Base-by-base conservation (phyloP, 306 rosid genomes). In the Pachyrhizus erosus region DNA sequence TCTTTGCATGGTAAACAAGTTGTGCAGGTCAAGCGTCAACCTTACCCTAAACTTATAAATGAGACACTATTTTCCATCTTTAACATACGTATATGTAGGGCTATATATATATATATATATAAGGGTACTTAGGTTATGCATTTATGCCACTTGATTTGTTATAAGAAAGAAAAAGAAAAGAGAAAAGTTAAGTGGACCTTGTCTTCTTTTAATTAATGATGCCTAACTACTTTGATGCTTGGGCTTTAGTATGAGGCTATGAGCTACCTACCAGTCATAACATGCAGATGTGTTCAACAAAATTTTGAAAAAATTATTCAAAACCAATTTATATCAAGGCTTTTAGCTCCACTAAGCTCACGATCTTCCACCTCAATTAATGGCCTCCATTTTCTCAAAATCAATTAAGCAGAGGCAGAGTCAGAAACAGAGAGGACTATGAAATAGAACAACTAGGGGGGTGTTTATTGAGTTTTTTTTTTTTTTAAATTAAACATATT, bases 1-100 rank as follows among this genome's bases (percentile, higher is more conserved):
- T 39, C 11, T 9, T 11, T 15, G 23, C 45, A 40, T 65, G 85
- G 9, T 37, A 15, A 14, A 12, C 49, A n/a, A n/a, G 7, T 66
- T 17, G 49, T 66, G 49, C 48, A 67, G 9, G 74, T 68, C 54
- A 14, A 15, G 45, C 11, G 39, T 75, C 52, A 75, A 52, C 62
- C 76, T 20, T 49, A 39, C 54, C n/a, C 17, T 5, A 49, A 34
- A 34, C 15, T 33, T 23, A 31, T 55, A 17, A 39, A 8, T 23
- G 46, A 18, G 27, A n/a, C 71, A 42, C 3, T 73, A 13, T 21
- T 54, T 65, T 33, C 23, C 49, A 6, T 15, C 39, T 42, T 43
- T 27, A 14, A 45, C 23, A 51, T 2, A 49, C 2, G n/a, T 14
- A 1, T 3, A 7, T 43, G 72, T n/a, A 43, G 21, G 23, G 58